These are phyloP conservation scores for Apostasia ramifera DNA, from an alignment of 106 monocot species.

Conservation along the genomic window DNA sequence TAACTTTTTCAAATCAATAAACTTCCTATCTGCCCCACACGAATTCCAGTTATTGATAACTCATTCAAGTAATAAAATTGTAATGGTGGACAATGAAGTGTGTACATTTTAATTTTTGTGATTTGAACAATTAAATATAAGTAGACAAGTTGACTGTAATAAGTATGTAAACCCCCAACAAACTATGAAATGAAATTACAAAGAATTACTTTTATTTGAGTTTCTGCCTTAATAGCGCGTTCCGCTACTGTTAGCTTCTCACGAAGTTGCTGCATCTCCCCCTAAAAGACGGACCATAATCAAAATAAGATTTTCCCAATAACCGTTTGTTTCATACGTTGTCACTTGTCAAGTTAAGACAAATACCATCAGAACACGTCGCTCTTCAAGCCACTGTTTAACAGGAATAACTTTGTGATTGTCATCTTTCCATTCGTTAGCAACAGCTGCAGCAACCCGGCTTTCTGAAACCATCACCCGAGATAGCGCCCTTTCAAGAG, in stretches of 20 bases:
- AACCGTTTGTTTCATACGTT: neutral
- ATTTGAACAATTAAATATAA: too few species aligned
- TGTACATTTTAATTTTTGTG: too few species aligned
- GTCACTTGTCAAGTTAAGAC: neutral
- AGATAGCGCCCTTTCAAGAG: constrained; percentile 66
- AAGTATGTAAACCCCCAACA: too few species aligned
- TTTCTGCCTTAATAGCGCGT: constrained; percentile 62
- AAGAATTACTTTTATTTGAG: constrained; percentile 58
- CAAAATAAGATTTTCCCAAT: neutral
- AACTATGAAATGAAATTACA: neutral
- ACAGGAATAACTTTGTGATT: constrained; percentile 84
- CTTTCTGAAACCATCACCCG: constrained; percentile 83
- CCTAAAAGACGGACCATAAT: constrained; percentile 23
- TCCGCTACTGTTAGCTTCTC: constrained; percentile 64
- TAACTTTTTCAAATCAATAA: too few species aligned
- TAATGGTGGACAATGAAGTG: too few species aligned
- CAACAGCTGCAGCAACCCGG: constrained; percentile 57
- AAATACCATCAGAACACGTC: constrained; percentile 53
- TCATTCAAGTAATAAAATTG: too few species aligned
- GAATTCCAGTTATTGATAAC: too few species aligned
- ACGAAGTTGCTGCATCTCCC: constrained; percentile 82
- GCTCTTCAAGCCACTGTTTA: constrained; percentile 79
- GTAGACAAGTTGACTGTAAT: too few species aligned
- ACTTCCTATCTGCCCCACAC: too few species aligned
- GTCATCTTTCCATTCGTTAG: constrained; percentile 85